Base-by-base conservation (phyloP, 2,329 filamentous ascomycete genomes). In the Daldinia eschscholtzii region DNA sequence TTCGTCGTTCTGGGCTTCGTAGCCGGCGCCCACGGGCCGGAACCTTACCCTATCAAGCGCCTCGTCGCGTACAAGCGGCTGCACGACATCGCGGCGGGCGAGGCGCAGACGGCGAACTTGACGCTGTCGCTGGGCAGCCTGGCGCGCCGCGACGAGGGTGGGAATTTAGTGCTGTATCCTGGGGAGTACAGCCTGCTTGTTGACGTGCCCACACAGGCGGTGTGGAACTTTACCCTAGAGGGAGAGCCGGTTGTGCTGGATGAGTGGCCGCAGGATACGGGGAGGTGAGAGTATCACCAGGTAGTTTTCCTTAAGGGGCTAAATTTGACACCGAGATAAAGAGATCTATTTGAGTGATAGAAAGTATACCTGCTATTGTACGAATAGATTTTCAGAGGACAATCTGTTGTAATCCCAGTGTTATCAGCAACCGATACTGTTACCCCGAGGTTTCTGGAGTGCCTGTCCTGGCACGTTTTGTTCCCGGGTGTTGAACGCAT, bases 111-210 rank as follows among this genome's bases (percentile, higher is more conserved):
- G 5, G 81, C 79, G 0, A 68, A 65, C 0, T 70, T 86, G 18
- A 76, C 78, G n/a, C 67, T 84, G 26, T 84, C 81, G 15, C 77
- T 86, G 1, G 83, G 81, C 0, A 81, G 77, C 60, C 72, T 86
- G 44, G 80, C 81, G 3, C 74, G 84, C 10, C 79, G 80, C 1
- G 81, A 84, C 65, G 80, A 82, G 44, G 75, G 72, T 6, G 84
- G 84, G 1, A 80, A 85, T 68, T 79, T 78, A 57, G 79, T 83
- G 15, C 62, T 86, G 18, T 86, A 83, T 71, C 83, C 83, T 0
- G 84, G 84, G 0, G 74, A 80, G 20, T 86, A 85, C 70, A 78
- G 75, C 18, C 46, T 84, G 18, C 63, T 79, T 46, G 71, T 84
- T 30, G 82, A 84, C 68, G 77, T 78, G 41, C 76, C 79, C 68